Evolutionary conservation across 495 filamentous ascomycete species (phyloP), one percentile per base, ranked within the genome.

Genomic region (Podospora tetraspora): DNA sequence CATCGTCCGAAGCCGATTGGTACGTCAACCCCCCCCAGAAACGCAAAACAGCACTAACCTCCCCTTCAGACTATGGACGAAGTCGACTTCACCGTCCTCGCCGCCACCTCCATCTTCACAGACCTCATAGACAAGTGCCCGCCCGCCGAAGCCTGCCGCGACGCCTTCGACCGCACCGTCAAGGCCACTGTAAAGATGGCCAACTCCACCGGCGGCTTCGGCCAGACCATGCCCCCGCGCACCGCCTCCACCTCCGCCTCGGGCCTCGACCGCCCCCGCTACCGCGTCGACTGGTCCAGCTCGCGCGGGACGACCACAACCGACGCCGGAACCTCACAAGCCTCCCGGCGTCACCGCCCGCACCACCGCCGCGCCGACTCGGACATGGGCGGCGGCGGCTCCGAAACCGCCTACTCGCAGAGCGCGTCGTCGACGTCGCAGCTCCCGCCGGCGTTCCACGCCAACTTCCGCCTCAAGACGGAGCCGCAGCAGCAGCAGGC

Each of bases 141-240:
- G 19, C 78, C 79, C 2, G 76, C 82, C n/a, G 82, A 79, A 30
- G 72, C 94, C n/a, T 98, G 94, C 73, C 87, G 93, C 3, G 94
- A 97, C 76, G 93, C 94, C 13, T 97, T 98, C 78, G 93, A 96
- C 70, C 89, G 94, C 58, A 98, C 97, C 84, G 93, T 91, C 72
- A 96, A 92, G 79, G 94, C 94, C 32, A 97, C 94, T 0, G 88
- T 98, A 10, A 90, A 92, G 70, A 97, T 97, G 94, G 91, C 88
- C 68, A 84, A 92, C 69, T 90, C 89, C 0, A 94, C 89, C 3
- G 93, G 91, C 11, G 92, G 92, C 3, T 94, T 95, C 73, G 90
- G 89, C 12, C 85, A 81, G 32, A 69, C 34, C 29, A 56, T 66
- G 11, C n/a, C 43, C 13, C 25, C 57, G 3, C 57, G 57, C 43